Percentiles rank a stretch among this genome's conserved stretches.
Evolutionary conservation across 2,329 filamentous ascomycete genomes (phyloP).

Genomic region (Exophiala mesophila): DNA sequence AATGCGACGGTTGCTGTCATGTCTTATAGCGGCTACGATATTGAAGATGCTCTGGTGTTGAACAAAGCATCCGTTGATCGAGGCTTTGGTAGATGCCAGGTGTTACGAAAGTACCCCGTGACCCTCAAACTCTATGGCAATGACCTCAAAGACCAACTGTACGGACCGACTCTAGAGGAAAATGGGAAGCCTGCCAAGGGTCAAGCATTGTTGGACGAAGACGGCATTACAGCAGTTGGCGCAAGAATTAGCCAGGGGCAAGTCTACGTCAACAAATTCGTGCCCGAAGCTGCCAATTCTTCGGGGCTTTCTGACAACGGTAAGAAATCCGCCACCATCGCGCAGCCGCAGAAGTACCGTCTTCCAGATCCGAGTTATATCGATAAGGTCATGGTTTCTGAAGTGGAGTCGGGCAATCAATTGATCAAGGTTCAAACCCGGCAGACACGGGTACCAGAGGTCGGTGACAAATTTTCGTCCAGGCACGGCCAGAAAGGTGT

Average conservation of each 20-base stretch:
- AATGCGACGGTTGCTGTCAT: conserved; percentile 98
- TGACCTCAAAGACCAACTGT: conserved; percentile 57
- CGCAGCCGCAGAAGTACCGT: conserved; percentile 62
- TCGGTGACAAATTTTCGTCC: conserved; percentile 98
- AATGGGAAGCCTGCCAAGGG: conserved; percentile 59
- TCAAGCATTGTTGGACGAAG: conserved; percentile 69
- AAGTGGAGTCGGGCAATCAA: conserved; percentile 78
- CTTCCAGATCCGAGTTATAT: conserved; percentile 82
- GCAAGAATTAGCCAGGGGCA: conserved; percentile 72
- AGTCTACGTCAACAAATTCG: conserved; percentile 85
- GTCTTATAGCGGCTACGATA: conserved; percentile 99
- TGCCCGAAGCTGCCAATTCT: conserved; percentile 70
- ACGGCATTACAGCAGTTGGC: conserved; percentile 85
- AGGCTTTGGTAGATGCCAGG: conserved; percentile 93
- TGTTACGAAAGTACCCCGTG: conserved; percentile 90
- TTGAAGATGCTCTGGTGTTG: conserved; percentile 92
- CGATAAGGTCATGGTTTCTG: conserved; percentile 92
- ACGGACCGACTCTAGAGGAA: conserved; percentile 54
- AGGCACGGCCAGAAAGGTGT: conserved; percentile 98
- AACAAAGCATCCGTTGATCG: conserved; percentile 95
- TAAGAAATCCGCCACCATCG: conserved; percentile 15
- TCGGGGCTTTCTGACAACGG: conserved; percentile 64
- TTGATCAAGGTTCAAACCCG: conserved; percentile 92
- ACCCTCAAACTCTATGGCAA: conserved; percentile 87
- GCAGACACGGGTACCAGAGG: conserved; percentile 90